Base-by-base conservation (phyloP, 345 rosid genomes). In the Populus nigra region DNA sequence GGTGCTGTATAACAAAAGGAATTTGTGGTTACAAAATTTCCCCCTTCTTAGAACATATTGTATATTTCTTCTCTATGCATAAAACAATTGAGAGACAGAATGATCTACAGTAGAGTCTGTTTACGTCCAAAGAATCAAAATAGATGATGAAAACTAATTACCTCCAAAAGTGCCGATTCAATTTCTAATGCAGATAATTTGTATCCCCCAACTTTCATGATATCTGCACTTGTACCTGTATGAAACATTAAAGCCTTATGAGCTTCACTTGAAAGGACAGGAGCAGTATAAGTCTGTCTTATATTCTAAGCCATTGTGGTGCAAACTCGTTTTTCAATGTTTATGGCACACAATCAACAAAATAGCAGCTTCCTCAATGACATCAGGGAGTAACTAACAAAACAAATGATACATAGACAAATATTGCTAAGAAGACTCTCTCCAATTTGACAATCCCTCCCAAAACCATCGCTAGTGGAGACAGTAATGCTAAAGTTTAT, bases 151-250 rank as follows among this genome's bases (percentile, higher is more conserved):
- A 20, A 68, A 55, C 35, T 22, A 31, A 68, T 85, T 85, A 91
- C 99, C 96, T 93, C 94, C 73, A 96, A 83, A 76, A 96, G 88
- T 78, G 86, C 84, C 62, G 99, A 91, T 91, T 96, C 98, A 20
- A 96, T 93, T 85, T 96, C 98, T 72, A 96, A 84, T 45, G 99
- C 99, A 15, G 99, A 96, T 74, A 96, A 85, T 66, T 96, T 96
- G 88, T 92, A 96, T 81, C 99, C 99, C 23, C 98, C 99, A 73
- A 92, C 99, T 84, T 96, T 96, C 92, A 96, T 91, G 43, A 96
- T 96, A 85, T 96, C 99, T 31, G 98, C 97, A 79, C 87, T 96
- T 7, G 89, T 91, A 78, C 99, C 99, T 96, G 87, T 25, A 15
- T 29, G 68, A 16, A 47, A 67, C 25, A 73, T 41, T 41, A 73